phyloP scores from a whole-genome alignment of 352 stramenopile genomes.

The Phytophthora cactorum region DNA sequence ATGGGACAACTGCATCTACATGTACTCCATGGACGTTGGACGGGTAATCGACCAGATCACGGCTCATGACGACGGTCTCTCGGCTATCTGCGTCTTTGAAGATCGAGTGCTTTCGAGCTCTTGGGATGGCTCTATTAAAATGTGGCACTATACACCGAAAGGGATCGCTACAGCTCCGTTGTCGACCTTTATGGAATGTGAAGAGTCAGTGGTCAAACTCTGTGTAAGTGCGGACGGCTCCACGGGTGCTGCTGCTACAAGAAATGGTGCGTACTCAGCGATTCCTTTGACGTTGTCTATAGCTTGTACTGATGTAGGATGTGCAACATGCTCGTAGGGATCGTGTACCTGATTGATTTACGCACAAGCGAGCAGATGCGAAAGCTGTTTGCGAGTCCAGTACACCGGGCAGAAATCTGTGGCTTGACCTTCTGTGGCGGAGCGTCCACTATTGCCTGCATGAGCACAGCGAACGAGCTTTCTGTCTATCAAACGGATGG shows the following conservation, averaged over 20 bases:
- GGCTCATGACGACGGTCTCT: slow-evolving; percentile 81
- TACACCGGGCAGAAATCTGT: slow-evolving; percentile 61
- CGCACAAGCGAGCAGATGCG: slow-evolving; percentile 68
- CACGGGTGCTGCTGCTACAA: slow-evolving; percentile 63
- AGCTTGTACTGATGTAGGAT: background rate
- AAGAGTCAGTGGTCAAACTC: slow-evolving; percentile 71
- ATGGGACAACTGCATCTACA: slow-evolving; percentile 87
- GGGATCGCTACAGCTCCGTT: slow-evolving; percentile 70
- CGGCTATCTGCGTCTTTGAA: slow-evolving; percentile 77
- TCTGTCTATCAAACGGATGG: slow-evolving; percentile 71
- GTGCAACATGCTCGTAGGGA: slow-evolving; percentile 28
- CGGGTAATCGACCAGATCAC: slow-evolving; percentile 83
- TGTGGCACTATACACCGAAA: slow-evolving; percentile 79
- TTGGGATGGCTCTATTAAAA: slow-evolving; percentile 80
- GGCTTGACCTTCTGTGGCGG: slow-evolving; percentile 72
- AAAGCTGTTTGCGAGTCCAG: slow-evolving; percentile 61
- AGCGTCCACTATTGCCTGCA: slow-evolving; percentile 58
- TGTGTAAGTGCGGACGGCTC: slow-evolving; percentile 74
- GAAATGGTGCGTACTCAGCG: slow-evolving; percentile 48
- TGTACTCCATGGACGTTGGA: slow-evolving; percentile 87
- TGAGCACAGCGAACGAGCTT: slow-evolving; percentile 75
- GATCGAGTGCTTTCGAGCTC: slow-evolving; percentile 78
- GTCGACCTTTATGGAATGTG: slow-evolving; percentile 78
- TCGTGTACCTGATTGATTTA: slow-evolving; percentile 79
- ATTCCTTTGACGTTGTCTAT: background rate